Evolutionary conservation across 2,329 filamentous ascomycete species (phyloP), one percentile per base, ranked within the genome.

Genomic region (Colletotrichum lindemuthianum): DNA sequence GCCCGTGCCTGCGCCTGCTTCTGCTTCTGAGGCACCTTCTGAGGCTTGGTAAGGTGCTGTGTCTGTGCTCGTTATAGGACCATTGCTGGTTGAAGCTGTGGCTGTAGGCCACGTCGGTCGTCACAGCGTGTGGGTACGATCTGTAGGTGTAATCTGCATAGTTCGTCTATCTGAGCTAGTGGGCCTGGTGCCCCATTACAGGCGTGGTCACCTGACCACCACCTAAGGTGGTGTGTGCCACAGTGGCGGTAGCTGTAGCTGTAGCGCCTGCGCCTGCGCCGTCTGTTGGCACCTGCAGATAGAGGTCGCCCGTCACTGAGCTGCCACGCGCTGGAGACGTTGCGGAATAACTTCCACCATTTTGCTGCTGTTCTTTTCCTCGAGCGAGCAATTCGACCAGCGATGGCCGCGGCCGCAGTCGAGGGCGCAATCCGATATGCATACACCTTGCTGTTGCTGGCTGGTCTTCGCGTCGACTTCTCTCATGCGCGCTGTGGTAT

Each of bases 341-440:
- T 60, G 33, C 44, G 56, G 36, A 10, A 13, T 40, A 6, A 40
- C 37, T 13, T 9, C 69, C 69, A 67, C 70, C 71, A 24, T 63
- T 68, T 61, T 71, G 67, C 69, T 48, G 43, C 33, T 56, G 41
- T 15, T 50, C 12, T 43, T 69, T 72, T 69, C 76, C 71, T 66
- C 77, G 76, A 68, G 82, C 75, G 64, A 82, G 75, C 65, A 86
- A 77, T 66, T 86, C 83, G 74, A 86, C 79, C 69, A 86, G 75
- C 67, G 83, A 85, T 70, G 81, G 82, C 76, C 83, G 79, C 71
- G 82, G 80, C 81, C 78, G 81, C 69, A 86, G 76, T 66, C 77
- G 78, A 57, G 81, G 81, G 61, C 77, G 78, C 63, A 85, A 76
- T 76, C 83, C 84, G 71, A 84, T 75, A 67, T 82, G 79, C 83